Evolutionary conservation across 306 rosid species (phyloP).

Genomic region (Pueraria montana): DNA sequence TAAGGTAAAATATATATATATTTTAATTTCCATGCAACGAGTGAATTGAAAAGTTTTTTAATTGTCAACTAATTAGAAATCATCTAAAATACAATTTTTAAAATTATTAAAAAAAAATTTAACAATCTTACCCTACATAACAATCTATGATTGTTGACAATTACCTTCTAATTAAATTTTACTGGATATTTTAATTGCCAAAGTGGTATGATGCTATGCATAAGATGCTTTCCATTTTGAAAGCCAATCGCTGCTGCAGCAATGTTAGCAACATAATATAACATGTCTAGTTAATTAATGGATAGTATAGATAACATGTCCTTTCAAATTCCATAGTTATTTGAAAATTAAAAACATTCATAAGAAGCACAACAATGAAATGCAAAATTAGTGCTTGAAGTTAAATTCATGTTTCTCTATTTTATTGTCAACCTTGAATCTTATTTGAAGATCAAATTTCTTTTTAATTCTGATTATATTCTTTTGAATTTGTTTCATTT

Average conservation of each 20-base stretch:
- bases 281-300: conserved; percentile 10
- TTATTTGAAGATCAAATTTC: not conserved
- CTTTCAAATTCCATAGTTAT: not conserved
- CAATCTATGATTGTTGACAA: not conserved
- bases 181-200: not conserved
- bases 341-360: conserved; percentile 24
- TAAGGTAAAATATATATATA: conserved; percentile 60
- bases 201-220: not conserved
- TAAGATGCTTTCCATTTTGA: conserved; percentile 8
- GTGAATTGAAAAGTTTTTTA: not conserved
- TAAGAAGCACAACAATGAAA: not conserved
- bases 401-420: not conserved
- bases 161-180: not conserved
- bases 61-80: no score
- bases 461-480: not conserved
- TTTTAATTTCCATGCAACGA: not conserved
- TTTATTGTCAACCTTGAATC: not conserved
- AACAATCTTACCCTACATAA: not conserved
- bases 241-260: conserved; percentile 1
- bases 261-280: not conserved
- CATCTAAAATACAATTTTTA: not conserved
- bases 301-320: not conserved
- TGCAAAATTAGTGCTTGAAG: not conserved
- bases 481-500: not conserved
- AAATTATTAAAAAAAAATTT: not conserved